A percentile compares a stretch with the other conserved stretches of the same genome.
phyloP scores from a whole-genome alignment of 176 grass and related monocot species.

The Guadua angustifolia region DNA sequence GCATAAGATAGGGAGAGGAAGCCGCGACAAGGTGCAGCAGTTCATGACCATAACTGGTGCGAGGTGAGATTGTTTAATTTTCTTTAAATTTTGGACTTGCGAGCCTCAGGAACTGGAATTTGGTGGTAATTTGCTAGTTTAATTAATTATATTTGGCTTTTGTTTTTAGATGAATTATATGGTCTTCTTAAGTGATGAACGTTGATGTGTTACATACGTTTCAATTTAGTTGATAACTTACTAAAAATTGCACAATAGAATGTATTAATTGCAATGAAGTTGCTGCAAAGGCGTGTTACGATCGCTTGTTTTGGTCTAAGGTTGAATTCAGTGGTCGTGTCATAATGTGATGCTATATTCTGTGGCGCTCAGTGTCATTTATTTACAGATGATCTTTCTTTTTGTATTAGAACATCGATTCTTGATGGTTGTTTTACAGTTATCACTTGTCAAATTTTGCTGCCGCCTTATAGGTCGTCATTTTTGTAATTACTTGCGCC shows the following conservation, averaged over 20 bases:
- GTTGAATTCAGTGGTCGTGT: neutral
- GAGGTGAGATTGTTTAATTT: conserved; percentile 50
- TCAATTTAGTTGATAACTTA: conserved; percentile 2
- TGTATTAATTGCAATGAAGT: conserved; percentile 8
- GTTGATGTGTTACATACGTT: conserved; percentile 1
- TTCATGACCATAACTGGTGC: conserved; percentile 96
- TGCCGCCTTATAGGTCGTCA: neutral
- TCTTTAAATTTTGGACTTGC: neutral
- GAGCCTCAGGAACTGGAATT: neutral
- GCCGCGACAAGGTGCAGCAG: conserved; percentile 96
- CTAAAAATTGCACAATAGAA: neutral
- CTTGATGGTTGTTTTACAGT: neutral
- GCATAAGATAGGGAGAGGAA: conserved; percentile 98
- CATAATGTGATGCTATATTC: conserved; percentile 10
- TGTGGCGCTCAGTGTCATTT: neutral
- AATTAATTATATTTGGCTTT: neutral
- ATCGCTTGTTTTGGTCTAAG: conserved; percentile 13
- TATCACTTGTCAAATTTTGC: neutral
- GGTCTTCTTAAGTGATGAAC: neutral
- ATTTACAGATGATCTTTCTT: neutral
- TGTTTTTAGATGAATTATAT: neutral
- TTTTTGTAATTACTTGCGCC: neutral
- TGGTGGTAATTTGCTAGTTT: conserved; percentile 9
- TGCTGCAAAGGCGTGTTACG: neutral
- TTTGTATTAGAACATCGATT: neutral